Percentiles rank a stretch among this genome's conserved stretches.
Evolutionary conservation across 306 rosid genomes (phyloP).

Genomic region (Malus fusca): DNA sequence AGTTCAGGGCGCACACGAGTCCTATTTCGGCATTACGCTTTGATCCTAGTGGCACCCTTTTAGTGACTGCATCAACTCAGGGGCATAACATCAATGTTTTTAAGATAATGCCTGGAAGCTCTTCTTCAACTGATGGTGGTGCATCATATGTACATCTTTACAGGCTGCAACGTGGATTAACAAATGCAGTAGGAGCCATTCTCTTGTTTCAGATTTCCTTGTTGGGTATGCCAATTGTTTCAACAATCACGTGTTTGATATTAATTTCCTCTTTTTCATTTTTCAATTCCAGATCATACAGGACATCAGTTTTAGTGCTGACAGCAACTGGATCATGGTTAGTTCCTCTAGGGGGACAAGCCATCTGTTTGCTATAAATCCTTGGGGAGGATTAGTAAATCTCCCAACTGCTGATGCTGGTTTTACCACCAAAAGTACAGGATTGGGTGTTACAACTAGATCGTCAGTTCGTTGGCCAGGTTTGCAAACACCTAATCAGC

Average conservation of each 20-base stretch:
- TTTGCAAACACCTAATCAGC: slow-evolving; percentile 44
- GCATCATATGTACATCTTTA: slow-evolving; percentile 66
- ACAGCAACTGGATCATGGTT: slow-evolving; percentile 98
- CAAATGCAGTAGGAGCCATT: slow-evolving; percentile 69
- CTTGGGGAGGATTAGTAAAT: slow-evolving; percentile 69
- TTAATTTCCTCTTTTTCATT: neutral
- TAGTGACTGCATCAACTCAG: slow-evolving; percentile 88
- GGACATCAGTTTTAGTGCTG: slow-evolving; percentile 87
- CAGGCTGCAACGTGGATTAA: slow-evolving; percentile 87
- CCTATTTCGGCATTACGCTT: slow-evolving; percentile 89
- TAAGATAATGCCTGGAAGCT: slow-evolving; percentile 61
- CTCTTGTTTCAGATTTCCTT: slow-evolving; percentile 1
- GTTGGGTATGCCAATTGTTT: neutral
- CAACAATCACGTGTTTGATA: slow-evolving; percentile 2
- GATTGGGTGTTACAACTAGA: slow-evolving; percentile 27
- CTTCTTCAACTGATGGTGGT: slow-evolving; percentile 35
- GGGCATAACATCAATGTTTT: slow-evolving; percentile 94
- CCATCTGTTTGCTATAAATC: slow-evolving; percentile 91
- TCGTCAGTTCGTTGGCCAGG: slow-evolving; percentile 32
- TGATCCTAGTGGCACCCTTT: slow-evolving; percentile 86
- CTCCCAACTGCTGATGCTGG: slow-evolving; percentile 45
- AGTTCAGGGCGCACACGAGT: slow-evolving; percentile 87
- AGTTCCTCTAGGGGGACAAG: slow-evolving; percentile 95
- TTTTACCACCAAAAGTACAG: slow-evolving; percentile 33
- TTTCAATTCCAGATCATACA: slow-evolving; percentile 69